Percentiles rank a stretch among this genome's conserved stretches.
phyloP scores from a whole-genome alignment of 805 yeast species.

The Cephaloascus fragrans region DNA sequence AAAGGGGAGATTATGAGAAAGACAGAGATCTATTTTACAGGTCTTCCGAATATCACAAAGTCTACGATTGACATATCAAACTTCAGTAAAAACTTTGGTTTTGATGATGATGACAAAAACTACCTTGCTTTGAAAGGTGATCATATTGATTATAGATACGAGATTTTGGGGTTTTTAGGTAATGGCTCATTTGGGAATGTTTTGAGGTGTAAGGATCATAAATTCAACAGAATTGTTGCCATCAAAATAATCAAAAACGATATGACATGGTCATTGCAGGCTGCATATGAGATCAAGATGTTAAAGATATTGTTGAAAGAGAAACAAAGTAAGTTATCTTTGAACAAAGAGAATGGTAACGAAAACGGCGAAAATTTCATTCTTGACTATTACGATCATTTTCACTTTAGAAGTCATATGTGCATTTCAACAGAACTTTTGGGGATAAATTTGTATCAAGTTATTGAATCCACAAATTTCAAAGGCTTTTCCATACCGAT shows the following conservation, averaged over 20 bases:
- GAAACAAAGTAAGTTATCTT: neutral
- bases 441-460: slow-evolving; percentile 56
- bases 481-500: slow-evolving; percentile 36
- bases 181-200: slow-evolving; percentile 82
- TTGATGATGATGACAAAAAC: slow-evolving; percentile 62
- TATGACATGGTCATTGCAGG: slow-evolving; percentile 65
- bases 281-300: slow-evolving; percentile 66
- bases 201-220: slow-evolving; percentile 58
- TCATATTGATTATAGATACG: slow-evolving; percentile 69
- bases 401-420: slow-evolving; percentile 72
- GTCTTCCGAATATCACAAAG: slow-evolving; percentile 16
- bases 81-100: slow-evolving; percentile 47
- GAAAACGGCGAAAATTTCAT: slow-evolving; percentile 18
- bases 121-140: slow-evolving; percentile 48
- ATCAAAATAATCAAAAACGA: slow-evolving; percentile 70
- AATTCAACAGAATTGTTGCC: slow-evolving; percentile 49
- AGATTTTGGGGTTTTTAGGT: slow-evolving; percentile 51
- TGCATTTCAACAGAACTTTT: slow-evolving; percentile 72
- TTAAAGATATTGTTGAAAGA: slow-evolving; percentile 33
- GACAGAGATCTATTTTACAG: slow-evolving; percentile 40
- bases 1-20: slow-evolving; percentile 48
- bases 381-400: slow-evolving; percentile 56
- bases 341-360: slow-evolving; percentile 6
- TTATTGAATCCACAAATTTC: slow-evolving; percentile 38
- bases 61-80: slow-evolving; percentile 24